phyloP scores from a whole-genome alignment of 306 rosid species.

The Gleditsia sinensis region DNA sequence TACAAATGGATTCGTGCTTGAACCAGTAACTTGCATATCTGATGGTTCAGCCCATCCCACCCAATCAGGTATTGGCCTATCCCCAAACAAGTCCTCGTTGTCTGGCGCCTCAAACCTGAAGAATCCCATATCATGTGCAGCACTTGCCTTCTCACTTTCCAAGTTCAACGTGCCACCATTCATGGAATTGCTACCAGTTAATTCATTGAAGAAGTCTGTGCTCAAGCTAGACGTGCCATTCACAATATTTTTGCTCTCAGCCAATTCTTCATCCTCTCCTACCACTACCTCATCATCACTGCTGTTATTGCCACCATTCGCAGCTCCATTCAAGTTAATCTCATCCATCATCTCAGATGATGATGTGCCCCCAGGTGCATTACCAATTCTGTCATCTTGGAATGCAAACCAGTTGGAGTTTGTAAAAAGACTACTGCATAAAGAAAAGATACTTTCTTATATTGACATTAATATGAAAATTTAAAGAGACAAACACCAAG shows the following conservation, averaged over 20 bases:
- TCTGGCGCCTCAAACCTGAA: conserved; percentile 80
- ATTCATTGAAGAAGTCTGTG: conserved; percentile 50
- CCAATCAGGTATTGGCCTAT: conserved; percentile 92
- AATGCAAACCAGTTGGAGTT: conserved; percentile 99
- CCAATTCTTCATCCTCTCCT: conserved; percentile 82
- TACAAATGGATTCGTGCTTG: conserved; percentile 79
- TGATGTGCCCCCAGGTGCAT: conserved; percentile 60
- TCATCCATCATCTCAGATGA: conserved; percentile 88
- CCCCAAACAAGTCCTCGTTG: conserved; percentile 65
- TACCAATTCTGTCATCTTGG: conserved; percentile 83
- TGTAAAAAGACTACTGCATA: conserved; percentile 84
- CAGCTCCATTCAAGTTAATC: conserved; percentile 72
- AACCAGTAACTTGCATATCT: conserved; percentile 66
- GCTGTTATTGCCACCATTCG: conserved; percentile 72
- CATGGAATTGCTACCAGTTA: conserved; percentile 47
- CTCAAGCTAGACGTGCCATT: conserved; percentile 65
- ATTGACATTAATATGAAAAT: conserved; percentile 8
- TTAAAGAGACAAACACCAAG: background rate
- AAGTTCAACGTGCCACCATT: conserved; percentile 52
- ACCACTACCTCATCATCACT: conserved; percentile 95
- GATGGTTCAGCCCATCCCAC: conserved; percentile 86
- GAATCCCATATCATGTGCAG: conserved; percentile 71
- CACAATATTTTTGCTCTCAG: conserved; percentile 54
- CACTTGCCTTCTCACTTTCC: conserved; percentile 51
- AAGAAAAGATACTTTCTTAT: conserved; percentile 9